phyloP scores from a whole-genome alignment of 139 green algal genomes.

The Chlorella sp. region DNA sequence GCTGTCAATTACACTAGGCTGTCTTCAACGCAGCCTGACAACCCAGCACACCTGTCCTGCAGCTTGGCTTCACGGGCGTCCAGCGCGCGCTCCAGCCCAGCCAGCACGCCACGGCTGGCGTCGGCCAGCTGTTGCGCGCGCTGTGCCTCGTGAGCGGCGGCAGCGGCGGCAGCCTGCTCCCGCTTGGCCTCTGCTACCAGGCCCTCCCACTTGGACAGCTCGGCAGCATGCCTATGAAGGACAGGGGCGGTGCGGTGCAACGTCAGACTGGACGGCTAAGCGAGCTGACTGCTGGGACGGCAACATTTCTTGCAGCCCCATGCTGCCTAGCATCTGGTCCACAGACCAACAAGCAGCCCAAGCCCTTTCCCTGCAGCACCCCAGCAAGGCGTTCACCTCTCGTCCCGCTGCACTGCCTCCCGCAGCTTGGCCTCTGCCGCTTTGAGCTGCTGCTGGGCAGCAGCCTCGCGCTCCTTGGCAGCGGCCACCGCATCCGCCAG shows the following conservation, averaged over 20 bases:
- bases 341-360: neutral
- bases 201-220: constrained; percentile 49
- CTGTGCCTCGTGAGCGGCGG: constrained; percentile 30
- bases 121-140: constrained; percentile 45
- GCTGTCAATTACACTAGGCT: too few relatives aligned
- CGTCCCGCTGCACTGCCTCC: constrained; percentile 29
- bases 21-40: too few relatives aligned
- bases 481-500: constrained; percentile 41
- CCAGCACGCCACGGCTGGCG: constrained; percentile 38
- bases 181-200: constrained; percentile 20
- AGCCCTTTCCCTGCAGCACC: constrained; percentile 10
- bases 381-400: constrained; percentile 19
- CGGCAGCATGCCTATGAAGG: constrained; percentile 23
- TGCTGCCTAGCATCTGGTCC: too few relatives aligned
- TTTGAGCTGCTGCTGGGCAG: constrained; percentile 26
- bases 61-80: constrained; percentile 55
- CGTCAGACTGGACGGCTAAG: too few relatives aligned
- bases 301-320: too few relatives aligned
- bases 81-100: constrained; percentile 49
- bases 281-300: too few relatives aligned
- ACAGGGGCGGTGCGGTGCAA: too few relatives aligned
- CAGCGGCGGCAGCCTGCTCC: constrained; percentile 9
- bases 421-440: constrained; percentile 45
- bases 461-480: constrained; percentile 43
- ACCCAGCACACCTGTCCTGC: neutral